phyloP scores from a whole-genome alignment of 768 basidiomycete genomes.

The Cyclocybe cylindracea region DNA sequence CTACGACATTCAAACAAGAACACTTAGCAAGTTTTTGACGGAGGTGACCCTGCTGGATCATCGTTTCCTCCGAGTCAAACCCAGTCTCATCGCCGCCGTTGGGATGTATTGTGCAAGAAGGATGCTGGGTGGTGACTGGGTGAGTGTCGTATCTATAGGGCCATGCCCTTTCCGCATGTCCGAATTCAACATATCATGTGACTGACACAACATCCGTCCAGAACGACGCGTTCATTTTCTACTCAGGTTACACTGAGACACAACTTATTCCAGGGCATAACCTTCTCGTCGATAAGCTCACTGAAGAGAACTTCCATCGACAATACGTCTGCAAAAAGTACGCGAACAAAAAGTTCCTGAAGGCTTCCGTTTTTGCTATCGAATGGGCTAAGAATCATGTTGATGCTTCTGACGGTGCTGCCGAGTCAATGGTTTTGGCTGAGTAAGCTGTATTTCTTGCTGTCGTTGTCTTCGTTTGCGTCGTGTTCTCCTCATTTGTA shows the following conservation, averaged over 20 bases:
- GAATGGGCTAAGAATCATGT: conserved; percentile 66
- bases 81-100: conserved; percentile 90
- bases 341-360: conserved; percentile 96
- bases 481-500: conserved; percentile 16
- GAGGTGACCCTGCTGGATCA: conserved; percentile 94
- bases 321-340: conserved; percentile 96
- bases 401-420: conserved; percentile 31
- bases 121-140: conserved; percentile 97
- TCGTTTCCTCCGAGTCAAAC: conserved; percentile 91
- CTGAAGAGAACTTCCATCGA: conserved; percentile 75
- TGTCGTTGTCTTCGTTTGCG: conserved; percentile 9
- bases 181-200: conserved; percentile 29
- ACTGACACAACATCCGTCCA: conserved; percentile 41
- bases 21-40: conserved; percentile 95
- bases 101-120: conserved; percentile 95
- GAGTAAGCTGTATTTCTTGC: conserved; percentile 28
- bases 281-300: conserved; percentile 81
- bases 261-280: conserved; percentile 82
- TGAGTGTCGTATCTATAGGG: conserved; percentile 47
- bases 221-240: conserved; percentile 90
- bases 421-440: conserved; percentile 48
- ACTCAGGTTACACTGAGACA: conserved; percentile 89
- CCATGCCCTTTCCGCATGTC: conserved; percentile 12
- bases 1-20: conserved; percentile 97
- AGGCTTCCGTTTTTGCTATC: conserved; percentile 79